Evolutionary conservation across 176 grass and related monocot species (phyloP), one percentile per base, ranked within the genome.

Genomic region (Hsuehochloa calcarea): DNA sequence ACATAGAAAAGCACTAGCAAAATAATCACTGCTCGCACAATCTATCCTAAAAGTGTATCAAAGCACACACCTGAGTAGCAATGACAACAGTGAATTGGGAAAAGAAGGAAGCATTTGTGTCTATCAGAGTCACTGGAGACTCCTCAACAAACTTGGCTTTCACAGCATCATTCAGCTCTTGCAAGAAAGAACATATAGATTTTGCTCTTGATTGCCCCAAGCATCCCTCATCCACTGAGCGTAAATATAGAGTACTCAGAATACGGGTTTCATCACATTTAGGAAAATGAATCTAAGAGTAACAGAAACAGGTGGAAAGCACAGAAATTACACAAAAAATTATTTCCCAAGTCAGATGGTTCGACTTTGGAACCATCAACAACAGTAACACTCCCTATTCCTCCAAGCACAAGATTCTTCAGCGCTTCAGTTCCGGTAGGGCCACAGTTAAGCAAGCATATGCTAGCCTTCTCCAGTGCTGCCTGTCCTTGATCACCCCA

Each of bases 131-230:
- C 6, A 29, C 56, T 73, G 91, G 89, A 85, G 78, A 85, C 88
- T 98, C 96, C 87, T 98, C 96, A 37, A 98, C 87, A 90, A 95
- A 98, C 83, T 95, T 95, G 74, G 89, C 96, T 83, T 98, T 95
- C 72, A 98, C 96, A 50, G 91, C 85, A 84, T 98, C 96, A 90
- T 98, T 98, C 84, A 98, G 77, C 79, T 98, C 96, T 93, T 93
- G 89, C 44, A 98, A 80, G 83, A 95, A 98, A 25, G 77, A 93
- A 76, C 96, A 95, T 81, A 98, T 88, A 76, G 85, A 93, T 79
- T 93, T 95, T 68, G 93, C 96, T 89, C 93, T 98, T 85, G 96
- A 85, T 84, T 98, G 89, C 29, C 93, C 91, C 64, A 95, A 73
- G 77, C 89, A 92, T 80, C 80, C 85, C 85, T 86, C 85, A 85